A percentile compares a stretch with the other conserved stretches of the same genome.
phyloP scores from a whole-genome alignment of 805 yeast genomes.

The Sugiyamaella boreocaroliniensis region DNA sequence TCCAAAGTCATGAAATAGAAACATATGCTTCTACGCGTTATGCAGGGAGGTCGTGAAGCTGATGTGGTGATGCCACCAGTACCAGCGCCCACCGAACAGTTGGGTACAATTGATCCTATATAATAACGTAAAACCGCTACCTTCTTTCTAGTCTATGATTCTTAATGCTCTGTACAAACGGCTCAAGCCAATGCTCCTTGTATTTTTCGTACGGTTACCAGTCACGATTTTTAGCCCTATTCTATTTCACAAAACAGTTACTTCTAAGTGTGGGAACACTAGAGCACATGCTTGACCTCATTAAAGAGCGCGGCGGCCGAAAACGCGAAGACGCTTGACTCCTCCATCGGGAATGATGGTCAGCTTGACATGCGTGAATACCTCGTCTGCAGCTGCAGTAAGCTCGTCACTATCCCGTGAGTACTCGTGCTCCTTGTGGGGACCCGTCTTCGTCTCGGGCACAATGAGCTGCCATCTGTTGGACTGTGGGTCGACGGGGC shows the following conservation, averaged over 20 bases:
- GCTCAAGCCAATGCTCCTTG: no score
- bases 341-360: conserved; percentile 96
- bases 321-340: conserved; percentile 80
- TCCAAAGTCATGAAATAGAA: no score
- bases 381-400: conserved; percentile 28
- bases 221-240: no score
- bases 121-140: no score
- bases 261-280: background rate
- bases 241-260: background rate
- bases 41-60: no score
- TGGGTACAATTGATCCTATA: no score
- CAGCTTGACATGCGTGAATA: conserved; percentile 64
- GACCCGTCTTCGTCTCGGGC: conserved; percentile 63
- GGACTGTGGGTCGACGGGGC: conserved; percentile 23
- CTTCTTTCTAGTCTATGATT: no score
- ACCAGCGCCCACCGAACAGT: no score
- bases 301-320: conserved; percentile 39
- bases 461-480: conserved; percentile 60
- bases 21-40: no score
- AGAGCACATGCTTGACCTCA: background rate
- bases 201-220: no score
- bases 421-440: conserved; percentile 72
- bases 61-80: no score
- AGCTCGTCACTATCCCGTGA: background rate
- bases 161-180: no score